Evolutionary conservation across 2,329 filamentous ascomycete species (phyloP).

Genomic region (Neopestalotiopsis rosae): DNA sequence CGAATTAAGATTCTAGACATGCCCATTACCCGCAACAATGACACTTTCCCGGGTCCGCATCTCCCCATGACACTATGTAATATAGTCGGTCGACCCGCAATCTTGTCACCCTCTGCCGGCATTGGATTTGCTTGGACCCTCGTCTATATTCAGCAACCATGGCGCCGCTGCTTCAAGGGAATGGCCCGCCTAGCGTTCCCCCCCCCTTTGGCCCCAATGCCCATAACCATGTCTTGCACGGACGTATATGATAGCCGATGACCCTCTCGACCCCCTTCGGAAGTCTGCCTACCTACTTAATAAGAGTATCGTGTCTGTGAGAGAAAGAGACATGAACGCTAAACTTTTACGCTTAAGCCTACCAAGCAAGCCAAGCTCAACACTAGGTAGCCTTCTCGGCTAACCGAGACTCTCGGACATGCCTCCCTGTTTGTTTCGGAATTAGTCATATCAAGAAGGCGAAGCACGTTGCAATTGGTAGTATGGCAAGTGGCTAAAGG

Average conservation of each 20-base stretch:
- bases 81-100: background rate
- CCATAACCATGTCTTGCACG: background rate
- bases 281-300: background rate
- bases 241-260: background rate
- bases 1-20: background rate
- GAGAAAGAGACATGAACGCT: background rate
- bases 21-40: background rate
- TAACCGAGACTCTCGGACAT: background rate
- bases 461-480: too few relatives aligned
- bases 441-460: background rate
- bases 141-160: background rate
- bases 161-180: background rate
- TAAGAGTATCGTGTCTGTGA: background rate
- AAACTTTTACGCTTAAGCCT: background rate
- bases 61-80: too few relatives aligned
- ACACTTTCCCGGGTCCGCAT: background rate
- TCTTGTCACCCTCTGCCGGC: background rate
- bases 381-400: background rate
- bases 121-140: background rate
- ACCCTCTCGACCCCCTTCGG: background rate
- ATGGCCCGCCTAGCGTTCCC: background rate
- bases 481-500: too few relatives aligned
- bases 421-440: background rate
- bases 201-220: background rate
- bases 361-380: background rate